These are phyloP conservation scores for Populus hybrid DNA, from an alignment of 441 rosid species.

Conservation along the genomic window DNA sequence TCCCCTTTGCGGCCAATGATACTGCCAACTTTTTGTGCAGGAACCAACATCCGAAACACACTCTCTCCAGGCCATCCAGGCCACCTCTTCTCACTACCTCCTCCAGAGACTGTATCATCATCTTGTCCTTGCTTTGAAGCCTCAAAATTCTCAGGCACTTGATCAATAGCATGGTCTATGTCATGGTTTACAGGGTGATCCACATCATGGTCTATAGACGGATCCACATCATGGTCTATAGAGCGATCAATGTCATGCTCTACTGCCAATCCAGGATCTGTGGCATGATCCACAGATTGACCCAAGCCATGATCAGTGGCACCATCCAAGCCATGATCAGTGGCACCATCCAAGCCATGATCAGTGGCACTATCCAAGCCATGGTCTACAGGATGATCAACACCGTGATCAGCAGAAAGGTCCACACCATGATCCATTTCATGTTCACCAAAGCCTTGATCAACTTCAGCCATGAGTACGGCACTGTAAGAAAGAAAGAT, in stretches of 20 bases:
- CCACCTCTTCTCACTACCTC: slow-evolving; percentile 81
- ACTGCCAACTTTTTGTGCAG: slow-evolving; percentile 96
- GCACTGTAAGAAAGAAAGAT: slow-evolving; percentile 15
- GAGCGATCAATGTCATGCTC: slow-evolving; percentile 21
- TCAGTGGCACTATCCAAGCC: no score
- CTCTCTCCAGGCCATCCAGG: slow-evolving; percentile 99
- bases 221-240: slow-evolving; percentile 26
- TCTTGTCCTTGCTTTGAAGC: slow-evolving; percentile 41
- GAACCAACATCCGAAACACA: slow-evolving; percentile 96
- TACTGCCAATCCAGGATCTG: slow-evolving; percentile 26
- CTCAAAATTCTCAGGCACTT: slow-evolving; percentile 33
- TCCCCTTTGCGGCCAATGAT: slow-evolving; percentile 98
- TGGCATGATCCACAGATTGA: not conserved
- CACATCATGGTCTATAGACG: slow-evolving; percentile 27
- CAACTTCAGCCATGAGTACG: slow-evolving; percentile 46
- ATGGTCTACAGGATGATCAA: slow-evolving; percentile 23
- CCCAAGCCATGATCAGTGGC: slow-evolving; percentile 3
- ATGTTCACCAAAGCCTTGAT: slow-evolving; percentile 45
- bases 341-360: not conserved
- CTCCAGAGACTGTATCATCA: slow-evolving; percentile 35
- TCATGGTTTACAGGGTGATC: slow-evolving; percentile 28
- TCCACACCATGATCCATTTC: slow-evolving; percentile 37
- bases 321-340: slow-evolving; percentile 11
- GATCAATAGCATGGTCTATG: slow-evolving; percentile 30
- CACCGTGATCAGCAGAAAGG: slow-evolving; percentile 16